A percentile compares a stretch with the other conserved stretches of the same genome.
Conservation (phyloP, 306 rosid genomes). For the Cucurbita argyrosperma region DNA sequence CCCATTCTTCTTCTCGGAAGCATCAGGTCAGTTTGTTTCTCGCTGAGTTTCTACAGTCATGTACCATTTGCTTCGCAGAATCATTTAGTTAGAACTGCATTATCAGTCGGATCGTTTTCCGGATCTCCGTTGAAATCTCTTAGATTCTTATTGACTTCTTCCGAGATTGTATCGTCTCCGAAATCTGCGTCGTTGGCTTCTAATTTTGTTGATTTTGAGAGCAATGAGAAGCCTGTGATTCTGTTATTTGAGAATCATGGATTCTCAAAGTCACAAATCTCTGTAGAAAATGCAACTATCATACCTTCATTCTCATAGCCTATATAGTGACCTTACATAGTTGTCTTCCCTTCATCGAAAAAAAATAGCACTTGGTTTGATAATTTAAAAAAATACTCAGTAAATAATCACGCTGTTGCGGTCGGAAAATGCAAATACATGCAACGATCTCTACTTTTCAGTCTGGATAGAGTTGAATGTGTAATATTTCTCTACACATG, state of each 20-base stretch:
- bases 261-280: slow-evolving; percentile 14
- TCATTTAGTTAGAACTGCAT: neutral
- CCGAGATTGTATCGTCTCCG: slow-evolving; percentile 14
- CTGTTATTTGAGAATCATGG: slow-evolving; percentile 15
- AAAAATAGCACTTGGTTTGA: too few relatives aligned
- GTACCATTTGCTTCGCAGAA: neutral
- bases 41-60: neutral
- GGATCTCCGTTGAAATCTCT: neutral
- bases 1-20: neutral
- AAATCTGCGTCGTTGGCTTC: slow-evolving; percentile 7
- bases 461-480: too few relatives aligned
- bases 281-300: too few relatives aligned
- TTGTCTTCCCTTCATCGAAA: too few relatives aligned
- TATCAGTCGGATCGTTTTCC: neutral
- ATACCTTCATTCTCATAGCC: too few relatives aligned
- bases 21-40: neutral
- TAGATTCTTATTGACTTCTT: neutral
- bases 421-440: too few relatives aligned
- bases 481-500: too few relatives aligned
- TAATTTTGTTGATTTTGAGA: neutral
- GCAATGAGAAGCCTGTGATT: slow-evolving; percentile 5
- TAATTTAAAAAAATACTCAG: too few relatives aligned
- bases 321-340: too few relatives aligned
- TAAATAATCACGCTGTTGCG: too few relatives aligned
- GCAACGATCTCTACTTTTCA: too few relatives aligned